A percentile compares a stretch with the other conserved stretches of the same genome.
These are phyloP conservation scores for Ustilago loliicola DNA, from an alignment of 1,284 basidiomycete species.

Conservation along the genomic window DNA sequence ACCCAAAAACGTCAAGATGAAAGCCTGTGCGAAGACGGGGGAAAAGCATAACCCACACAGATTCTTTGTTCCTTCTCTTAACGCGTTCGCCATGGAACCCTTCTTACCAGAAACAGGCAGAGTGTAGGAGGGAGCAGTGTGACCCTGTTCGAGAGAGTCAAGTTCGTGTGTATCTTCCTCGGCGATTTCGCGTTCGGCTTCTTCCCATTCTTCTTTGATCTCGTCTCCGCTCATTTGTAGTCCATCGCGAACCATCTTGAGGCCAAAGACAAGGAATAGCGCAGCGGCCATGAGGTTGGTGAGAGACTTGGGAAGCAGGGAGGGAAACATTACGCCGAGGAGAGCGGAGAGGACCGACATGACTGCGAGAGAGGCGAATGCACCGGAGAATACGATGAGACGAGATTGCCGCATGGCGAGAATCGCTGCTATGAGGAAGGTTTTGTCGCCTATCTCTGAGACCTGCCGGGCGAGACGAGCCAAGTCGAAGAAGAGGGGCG, in stretches of 20 bases:
- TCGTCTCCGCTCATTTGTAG: constrained; percentile 64
- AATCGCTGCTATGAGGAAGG: constrained; percentile 95
- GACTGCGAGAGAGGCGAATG: constrained; percentile 86
- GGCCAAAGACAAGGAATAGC: constrained; percentile 70
- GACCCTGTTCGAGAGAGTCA: constrained; percentile 50
- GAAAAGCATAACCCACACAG: constrained; percentile 85
- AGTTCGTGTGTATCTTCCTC: constrained; percentile 87
- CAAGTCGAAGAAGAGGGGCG: not conserved
- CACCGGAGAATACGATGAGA: constrained; percentile 86
- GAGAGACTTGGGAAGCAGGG: constrained; percentile 72
- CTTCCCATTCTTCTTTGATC: constrained; percentile 79
- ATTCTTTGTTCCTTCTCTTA: constrained; percentile 80
- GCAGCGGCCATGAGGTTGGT: constrained; percentile 83
- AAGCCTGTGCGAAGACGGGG: constrained; percentile 95
- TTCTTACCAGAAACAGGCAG: not conserved
- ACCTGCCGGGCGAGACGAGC: constrained; percentile 45
- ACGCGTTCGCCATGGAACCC: not conserved
- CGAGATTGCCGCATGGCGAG: constrained; percentile 94
- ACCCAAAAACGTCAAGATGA: constrained; percentile 93
- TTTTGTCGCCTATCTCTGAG: constrained; percentile 86
- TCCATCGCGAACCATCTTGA: constrained; percentile 61
- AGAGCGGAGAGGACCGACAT: constrained; percentile 76
- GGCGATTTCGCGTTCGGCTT: constrained; percentile 76
- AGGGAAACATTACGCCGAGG: constrained; percentile 66
- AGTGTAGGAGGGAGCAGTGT: not conserved